These are phyloP conservation scores for Phytomonas francai DNA, from an alignment of 208 protist genomes.

Conservation along the genomic window DNA sequence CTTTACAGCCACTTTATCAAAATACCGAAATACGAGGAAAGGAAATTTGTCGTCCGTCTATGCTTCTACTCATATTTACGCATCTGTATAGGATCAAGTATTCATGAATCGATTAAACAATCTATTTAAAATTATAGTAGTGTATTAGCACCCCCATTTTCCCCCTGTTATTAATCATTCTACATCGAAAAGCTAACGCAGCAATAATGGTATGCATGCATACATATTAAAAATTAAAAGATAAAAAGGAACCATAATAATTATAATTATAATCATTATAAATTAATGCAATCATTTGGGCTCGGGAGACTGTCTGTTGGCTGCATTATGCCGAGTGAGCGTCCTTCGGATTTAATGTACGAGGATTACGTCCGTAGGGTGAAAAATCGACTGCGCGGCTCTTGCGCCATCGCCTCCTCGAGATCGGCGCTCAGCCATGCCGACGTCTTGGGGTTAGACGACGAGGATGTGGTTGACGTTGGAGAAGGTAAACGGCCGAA, in stretches of 20 bases:
- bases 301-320: not conserved
- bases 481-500: conserved; percentile 45
- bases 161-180: not conserved
- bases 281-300: not conserved
- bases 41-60: not conserved
- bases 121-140: not conserved
- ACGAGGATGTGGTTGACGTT: conserved; percentile 49
- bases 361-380: conserved; percentile 11
- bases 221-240: not conserved
- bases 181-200: not conserved
- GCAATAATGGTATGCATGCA: not conserved
- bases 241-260: not conserved
- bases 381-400: conserved; percentile 31
- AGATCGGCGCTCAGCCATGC: not conserved
- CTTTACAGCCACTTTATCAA: not conserved
- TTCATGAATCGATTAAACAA: not conserved
- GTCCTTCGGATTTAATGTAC: not conserved
- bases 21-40: not conserved
- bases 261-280: not conserved
- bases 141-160: not conserved
- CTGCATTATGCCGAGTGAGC: not conserved
- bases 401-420: conserved; percentile 20
- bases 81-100: not conserved
- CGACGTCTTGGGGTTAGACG: conserved; percentile 5
- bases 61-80: not conserved